phyloP scores from a whole-genome alignment of 495 filamentous ascomycete genomes.

The Lophium mytilinum region DNA sequence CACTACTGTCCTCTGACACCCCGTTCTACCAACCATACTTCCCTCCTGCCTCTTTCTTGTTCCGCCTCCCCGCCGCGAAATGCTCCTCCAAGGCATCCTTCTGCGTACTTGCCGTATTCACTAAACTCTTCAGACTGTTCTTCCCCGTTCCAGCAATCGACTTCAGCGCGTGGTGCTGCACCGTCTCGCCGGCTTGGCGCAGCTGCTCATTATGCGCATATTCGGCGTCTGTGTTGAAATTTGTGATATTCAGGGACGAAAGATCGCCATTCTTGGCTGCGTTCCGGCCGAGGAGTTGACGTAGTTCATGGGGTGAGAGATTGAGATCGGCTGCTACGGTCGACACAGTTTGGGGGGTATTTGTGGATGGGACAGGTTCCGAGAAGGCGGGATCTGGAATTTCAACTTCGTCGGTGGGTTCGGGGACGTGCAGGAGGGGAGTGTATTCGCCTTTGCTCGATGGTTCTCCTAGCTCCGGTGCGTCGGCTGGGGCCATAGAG shows the following conservation, averaged over 20 bases:
- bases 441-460: slow-evolving; percentile 37
- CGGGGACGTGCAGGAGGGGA: slow-evolving; percentile 14
- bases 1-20: background rate
- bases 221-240: slow-evolving; percentile 80
- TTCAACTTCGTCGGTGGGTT: slow-evolving; percentile 16
- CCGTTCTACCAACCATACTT: slow-evolving; percentile 68
- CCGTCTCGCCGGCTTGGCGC: slow-evolving; percentile 55
- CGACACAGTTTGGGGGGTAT: slow-evolving; percentile 43
- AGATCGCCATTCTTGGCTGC: slow-evolving; percentile 32
- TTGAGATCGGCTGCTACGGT: slow-evolving; percentile 65
- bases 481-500: slow-evolving; percentile 41
- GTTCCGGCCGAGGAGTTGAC: slow-evolving; percentile 74
- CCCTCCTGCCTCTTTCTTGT: slow-evolving; percentile 67
- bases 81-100: slow-evolving; percentile 80
- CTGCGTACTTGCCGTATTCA: slow-evolving; percentile 70
- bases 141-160: slow-evolving; percentile 74
- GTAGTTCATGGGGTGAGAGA: slow-evolving; percentile 60
- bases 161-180: slow-evolving; percentile 72
- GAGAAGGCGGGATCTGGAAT: slow-evolving; percentile 1
- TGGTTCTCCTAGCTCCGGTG: slow-evolving; percentile 4
- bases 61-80: slow-evolving; percentile 66
- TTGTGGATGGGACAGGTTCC: background rate
- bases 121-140: slow-evolving; percentile 77
- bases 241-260: slow-evolving; percentile 45
- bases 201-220: slow-evolving; percentile 74